Evolutionary conservation across 73 alveolate species (phyloP), one percentile per base, ranked within the genome.

Genomic region (Stentor roeselii): DNA sequence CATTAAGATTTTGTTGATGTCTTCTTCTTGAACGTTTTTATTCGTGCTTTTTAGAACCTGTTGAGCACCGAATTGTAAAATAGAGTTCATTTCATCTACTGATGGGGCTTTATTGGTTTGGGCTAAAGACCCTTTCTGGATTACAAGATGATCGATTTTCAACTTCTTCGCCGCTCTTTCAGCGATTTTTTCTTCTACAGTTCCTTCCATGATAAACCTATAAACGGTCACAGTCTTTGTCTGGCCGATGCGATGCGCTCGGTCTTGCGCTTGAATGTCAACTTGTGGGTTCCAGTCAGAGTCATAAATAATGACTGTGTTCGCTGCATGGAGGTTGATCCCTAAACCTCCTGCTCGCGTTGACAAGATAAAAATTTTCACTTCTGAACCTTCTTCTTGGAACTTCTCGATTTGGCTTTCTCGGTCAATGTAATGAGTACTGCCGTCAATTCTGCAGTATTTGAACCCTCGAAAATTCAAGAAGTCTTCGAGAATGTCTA

Each of bases 341-440:
- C 99, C 99, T 76, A 97, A 91, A n/a, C 99, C 99, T 15, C 99
- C 99, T 3, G 99, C 99, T 39, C 99, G 84, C 15, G 99, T 96
- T 2, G 98, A 93, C 31, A 96, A 90, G 78, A 96, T 91, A 84
- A 96, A 96, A 4, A 96, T 78, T 90, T 90, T 84, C 88, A 90
- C 93, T 38, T 95, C 97, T 36, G 97, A 89, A 40, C 91, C 94
- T 36, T 88, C 91, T 60, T 86, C 82, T 82, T 96, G 94, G 87
- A 96, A 96, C 84, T 92, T 97, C 75, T 94, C 99, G 4, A 96
- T 96, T 87, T 96, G 75, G 39, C 80, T 89, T 76, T 94, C 98
- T 85, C 99, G 78, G 77, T 92, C 98, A 59, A 87, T 90, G 3
- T 89, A 61, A 11, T 83, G 93, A 3, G 98, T 93, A 83, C 91